Evolutionary conservation across 495 filamentous ascomycete species (phyloP).

Genomic region (Schizothecium vesticola): DNA sequence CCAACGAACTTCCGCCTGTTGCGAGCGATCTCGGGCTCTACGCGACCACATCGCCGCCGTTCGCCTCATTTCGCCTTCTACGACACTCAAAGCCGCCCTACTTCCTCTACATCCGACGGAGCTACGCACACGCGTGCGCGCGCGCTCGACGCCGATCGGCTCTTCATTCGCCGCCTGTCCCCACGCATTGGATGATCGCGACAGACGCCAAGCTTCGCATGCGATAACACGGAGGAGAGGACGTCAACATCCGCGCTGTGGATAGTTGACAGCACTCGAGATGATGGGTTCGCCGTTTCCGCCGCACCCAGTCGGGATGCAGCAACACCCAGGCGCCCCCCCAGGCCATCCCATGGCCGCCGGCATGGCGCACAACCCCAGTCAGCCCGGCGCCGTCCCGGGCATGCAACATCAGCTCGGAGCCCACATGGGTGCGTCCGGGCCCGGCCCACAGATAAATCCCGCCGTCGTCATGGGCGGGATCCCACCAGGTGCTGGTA

Average conservation of each 20-base stretch:
- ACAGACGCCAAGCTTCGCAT: slow-evolving; percentile 32
- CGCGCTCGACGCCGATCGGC: slow-evolving; percentile 4
- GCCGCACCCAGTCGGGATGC: slow-evolving; percentile 65
- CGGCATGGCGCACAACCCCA: slow-evolving; percentile 53
- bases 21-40: slow-evolving; percentile 13
- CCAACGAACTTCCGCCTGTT: slow-evolving; percentile 10
- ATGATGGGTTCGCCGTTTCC: slow-evolving; percentile 64
- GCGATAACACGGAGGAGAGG: slow-evolving; percentile 33
- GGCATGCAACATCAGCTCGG: slow-evolving; percentile 65
- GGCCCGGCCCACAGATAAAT: slow-evolving; percentile 71
- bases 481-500: slow-evolving; percentile 68
- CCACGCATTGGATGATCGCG: slow-evolving; percentile 6
- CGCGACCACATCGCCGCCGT: slow-evolving; percentile 10
- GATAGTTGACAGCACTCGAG: slow-evolving; percentile 41
- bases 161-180: neutral
- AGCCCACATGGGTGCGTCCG: slow-evolving; percentile 80
- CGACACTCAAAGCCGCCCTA: neutral
- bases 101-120: neutral
- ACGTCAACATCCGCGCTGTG: slow-evolving; percentile 49
- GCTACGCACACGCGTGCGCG: slow-evolving; percentile 1
- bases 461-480: slow-evolving; percentile 71
- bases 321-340: slow-evolving; percentile 64
- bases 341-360: slow-evolving; percentile 65
- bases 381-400: slow-evolving; percentile 61
- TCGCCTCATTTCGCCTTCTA: slow-evolving; percentile 3